A percentile compares a stretch with the other conserved stretches of the same genome.
These are phyloP conservation scores for Curvularia hawaiiensis DNA, from an alignment of 2,329 filamentous ascomycete genomes.

Conservation along the genomic window DNA sequence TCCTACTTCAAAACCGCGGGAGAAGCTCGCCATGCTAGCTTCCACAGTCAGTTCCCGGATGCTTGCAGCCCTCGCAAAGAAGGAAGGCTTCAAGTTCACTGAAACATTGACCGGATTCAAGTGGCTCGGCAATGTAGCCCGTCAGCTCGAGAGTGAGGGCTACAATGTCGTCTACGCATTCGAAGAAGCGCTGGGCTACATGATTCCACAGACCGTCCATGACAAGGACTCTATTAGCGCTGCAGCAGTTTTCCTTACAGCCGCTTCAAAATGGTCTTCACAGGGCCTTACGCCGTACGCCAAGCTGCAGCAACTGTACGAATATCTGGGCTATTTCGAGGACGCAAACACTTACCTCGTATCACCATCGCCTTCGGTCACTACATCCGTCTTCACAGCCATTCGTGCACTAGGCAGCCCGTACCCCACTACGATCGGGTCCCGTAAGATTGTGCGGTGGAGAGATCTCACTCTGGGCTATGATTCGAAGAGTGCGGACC, in stretches of 20 bases:
- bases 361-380: constrained; percentile 60
- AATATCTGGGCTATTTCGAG: constrained; percentile 64
- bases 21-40: constrained; percentile 62
- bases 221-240: constrained; percentile 70
- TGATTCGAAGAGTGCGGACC: constrained; percentile 60
- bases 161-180: constrained; percentile 63
- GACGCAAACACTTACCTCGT: constrained; percentile 68
- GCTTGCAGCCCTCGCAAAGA: constrained; percentile 61
- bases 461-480: constrained; percentile 66
- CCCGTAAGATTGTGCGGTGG: constrained; percentile 61
- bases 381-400: constrained; percentile 59
- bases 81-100: constrained; percentile 61
- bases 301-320: constrained; percentile 63
- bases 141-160: constrained; percentile 54
- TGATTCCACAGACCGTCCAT: constrained; percentile 66
- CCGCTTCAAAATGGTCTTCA: constrained; percentile 57
- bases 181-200: constrained; percentile 70
- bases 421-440: constrained; percentile 55
- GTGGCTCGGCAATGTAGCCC: constrained; percentile 68
- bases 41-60: constrained; percentile 69
- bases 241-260: constrained; percentile 63
- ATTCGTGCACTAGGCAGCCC: constrained; percentile 56
- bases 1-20: constrained; percentile 38
- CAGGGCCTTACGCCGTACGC: constrained; percentile 61
- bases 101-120: constrained; percentile 72